Evolutionary conservation across 169 alveolate species (phyloP).

Genomic region (Plasmodium gonderi): DNA sequence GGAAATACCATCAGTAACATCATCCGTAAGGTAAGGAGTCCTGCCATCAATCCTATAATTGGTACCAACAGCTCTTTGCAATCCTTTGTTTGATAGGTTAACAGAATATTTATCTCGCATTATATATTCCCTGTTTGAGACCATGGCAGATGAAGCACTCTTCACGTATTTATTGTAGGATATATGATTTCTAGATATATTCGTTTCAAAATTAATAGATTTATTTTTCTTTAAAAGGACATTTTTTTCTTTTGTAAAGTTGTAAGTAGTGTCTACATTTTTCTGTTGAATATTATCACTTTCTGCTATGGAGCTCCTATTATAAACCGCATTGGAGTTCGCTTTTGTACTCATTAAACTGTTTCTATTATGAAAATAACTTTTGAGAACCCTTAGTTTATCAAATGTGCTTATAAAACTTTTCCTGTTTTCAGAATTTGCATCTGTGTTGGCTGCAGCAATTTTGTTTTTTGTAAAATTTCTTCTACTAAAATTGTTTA

Average conservation of each 20-base stretch:
- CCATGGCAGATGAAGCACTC: background rate
- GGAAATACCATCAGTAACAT: no score
- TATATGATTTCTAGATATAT: background rate
- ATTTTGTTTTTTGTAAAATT: conserved; percentile 11
- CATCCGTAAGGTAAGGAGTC: background rate
- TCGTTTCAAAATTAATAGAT: background rate
- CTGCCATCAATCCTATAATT: background rate
- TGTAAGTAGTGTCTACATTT: background rate
- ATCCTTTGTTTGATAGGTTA: no score
- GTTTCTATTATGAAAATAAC: conserved; percentile 13
- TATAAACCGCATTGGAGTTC: conserved; percentile 5
- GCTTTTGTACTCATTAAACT: background rate
- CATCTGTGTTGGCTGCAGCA: conserved; percentile 21
- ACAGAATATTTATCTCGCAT: background rate
- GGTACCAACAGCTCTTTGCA: background rate
- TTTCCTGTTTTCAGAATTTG: conserved; percentile 2
- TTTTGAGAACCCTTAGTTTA: conserved; percentile 22
- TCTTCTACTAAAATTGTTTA: conserved; percentile 28
- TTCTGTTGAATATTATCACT: background rate
- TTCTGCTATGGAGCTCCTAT: conserved; percentile 5
- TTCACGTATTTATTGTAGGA: background rate
- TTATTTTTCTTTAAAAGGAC: background rate
- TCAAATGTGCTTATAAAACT: conserved; percentile 40
- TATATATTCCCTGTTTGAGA: background rate
- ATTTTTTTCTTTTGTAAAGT: background rate